Evolutionary conservation across 352 stramenopile species (phyloP), one percentile per base, ranked within the genome.

Genomic region (Globisporangium spiculum): DNA sequence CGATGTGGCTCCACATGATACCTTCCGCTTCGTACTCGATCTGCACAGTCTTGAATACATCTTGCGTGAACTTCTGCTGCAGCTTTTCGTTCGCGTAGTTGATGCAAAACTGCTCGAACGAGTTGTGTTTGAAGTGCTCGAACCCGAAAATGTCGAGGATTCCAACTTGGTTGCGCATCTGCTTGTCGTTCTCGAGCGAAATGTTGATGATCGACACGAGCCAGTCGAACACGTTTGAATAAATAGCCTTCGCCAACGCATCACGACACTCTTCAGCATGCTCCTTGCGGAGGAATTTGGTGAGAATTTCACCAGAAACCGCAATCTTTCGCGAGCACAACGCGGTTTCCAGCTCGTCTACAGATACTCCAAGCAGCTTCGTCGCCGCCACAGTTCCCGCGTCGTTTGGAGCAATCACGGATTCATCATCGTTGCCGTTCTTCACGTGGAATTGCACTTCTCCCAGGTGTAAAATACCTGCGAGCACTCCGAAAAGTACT

Each of bases 201-300:
- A 67, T 73, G 62, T 96, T 96, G 71, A 96, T 92, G 30, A 75
- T 84, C 41, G 88, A 78, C 44, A 99, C 96, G 18, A 99, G 78
- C 96, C 96, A 99, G 65, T 98, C 80, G 70, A 99, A 99, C 12
- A 99, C 69, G 66, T 95, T 97, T 3, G 91, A 96, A 75, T 99
- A 99, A 50, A 98, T 92, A 48, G 97, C 84, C 80, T 99, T 99
- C 0, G 96, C 91, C 26, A 99, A 83, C 7, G 96, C 95, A 73
- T 99, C 96, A 14, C 96, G 80, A 55, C 90, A 97, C 71, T 98
- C 94, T 16, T 83, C 69, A 0, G 97, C 97, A 66, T 96, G 90
- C 34, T 91, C 92, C 18, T 96, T 92, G 22, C 80, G 78, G 46
- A 98, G 75, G 75, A 72, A 84, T 64, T 80, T 84, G 3, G 71